Percentiles rank a stretch among this genome's conserved stretches.
phyloP scores from a whole-genome alignment of 371 early-diverging fungal genomes.

The Phascolomyces articulosus region DNA sequence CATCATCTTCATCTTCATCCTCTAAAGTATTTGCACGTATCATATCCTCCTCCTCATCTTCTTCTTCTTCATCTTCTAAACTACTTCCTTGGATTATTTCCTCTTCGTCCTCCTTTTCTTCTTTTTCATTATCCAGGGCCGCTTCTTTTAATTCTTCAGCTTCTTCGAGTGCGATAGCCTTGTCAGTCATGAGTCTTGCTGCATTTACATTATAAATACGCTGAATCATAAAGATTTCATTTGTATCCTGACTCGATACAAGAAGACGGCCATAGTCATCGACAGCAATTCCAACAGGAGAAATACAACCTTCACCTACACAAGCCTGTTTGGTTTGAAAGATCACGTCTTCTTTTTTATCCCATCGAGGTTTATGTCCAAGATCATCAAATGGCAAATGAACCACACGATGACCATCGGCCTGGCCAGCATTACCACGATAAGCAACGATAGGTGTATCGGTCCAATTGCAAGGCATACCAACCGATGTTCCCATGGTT shows the following conservation, averaged over 20 bases:
- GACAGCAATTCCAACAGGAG: constrained; percentile 36
- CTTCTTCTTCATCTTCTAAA: no score
- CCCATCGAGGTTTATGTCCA: constrained; percentile 45
- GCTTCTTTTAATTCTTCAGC: background rate
- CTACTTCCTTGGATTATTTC: background rate
- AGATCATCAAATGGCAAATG: constrained; percentile 47
- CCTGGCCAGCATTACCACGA: constrained; percentile 25
- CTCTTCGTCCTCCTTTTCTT: background rate
- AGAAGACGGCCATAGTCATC: constrained; percentile 43
- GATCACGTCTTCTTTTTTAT: constrained; percentile 37
- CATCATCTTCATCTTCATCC: constrained; percentile 1
- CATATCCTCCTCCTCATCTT: background rate
- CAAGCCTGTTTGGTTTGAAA: constrained; percentile 31
- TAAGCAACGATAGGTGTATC: constrained; percentile 47
- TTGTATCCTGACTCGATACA: constrained; percentile 41
- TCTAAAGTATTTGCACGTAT: no score
- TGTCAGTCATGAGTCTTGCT: constrained; percentile 35
- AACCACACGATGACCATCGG: constrained; percentile 38
- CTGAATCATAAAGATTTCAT: constrained; percentile 41
- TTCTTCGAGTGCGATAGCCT: background rate
- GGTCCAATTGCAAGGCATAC: constrained; percentile 56
- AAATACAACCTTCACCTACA: constrained; percentile 23
- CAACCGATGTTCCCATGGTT: constrained; percentile 43
- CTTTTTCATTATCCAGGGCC: background rate
- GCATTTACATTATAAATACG: constrained; percentile 37